Percentiles rank a stretch among this genome's conserved stretches.
These are phyloP conservation scores for Guyanaporus albipodus DNA, from an alignment of 768 basidiomycete genomes.

Conservation along the genomic window DNA sequence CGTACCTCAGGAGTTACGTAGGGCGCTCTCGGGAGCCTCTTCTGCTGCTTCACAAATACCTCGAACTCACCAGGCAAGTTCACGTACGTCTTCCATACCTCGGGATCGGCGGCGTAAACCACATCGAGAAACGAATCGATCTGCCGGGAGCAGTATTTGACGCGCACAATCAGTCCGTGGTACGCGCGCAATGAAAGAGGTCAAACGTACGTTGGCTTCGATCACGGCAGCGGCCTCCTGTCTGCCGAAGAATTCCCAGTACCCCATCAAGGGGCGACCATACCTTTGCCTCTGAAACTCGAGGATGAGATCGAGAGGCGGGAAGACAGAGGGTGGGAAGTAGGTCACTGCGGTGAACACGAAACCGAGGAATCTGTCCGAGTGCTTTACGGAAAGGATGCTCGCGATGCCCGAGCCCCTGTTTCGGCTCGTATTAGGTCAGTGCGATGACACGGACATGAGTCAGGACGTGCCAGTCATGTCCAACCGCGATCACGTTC, in stretches of 20 bases:
- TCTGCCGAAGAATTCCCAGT: constrained; percentile 37
- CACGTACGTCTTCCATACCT: constrained; percentile 34
- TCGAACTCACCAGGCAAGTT: constrained; percentile 35
- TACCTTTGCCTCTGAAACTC: constrained; percentile 23
- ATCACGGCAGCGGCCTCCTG: constrained; percentile 32
- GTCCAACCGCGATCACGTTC: constrained; percentile 35
- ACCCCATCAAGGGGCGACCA: constrained; percentile 40
- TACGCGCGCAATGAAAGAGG: no score
- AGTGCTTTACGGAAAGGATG: constrained; percentile 36
- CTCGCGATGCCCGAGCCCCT: constrained; percentile 37
- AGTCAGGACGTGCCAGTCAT: constrained; percentile 35
- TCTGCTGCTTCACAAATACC: constrained; percentile 24
- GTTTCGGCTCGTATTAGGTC: neutral
- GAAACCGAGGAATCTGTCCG: constrained; percentile 40
- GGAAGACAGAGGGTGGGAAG: constrained; percentile 22
- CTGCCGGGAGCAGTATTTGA: constrained; percentile 25
- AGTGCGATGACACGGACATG: neutral
- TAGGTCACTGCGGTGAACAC: constrained; percentile 37
- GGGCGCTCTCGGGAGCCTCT: constrained; percentile 19
- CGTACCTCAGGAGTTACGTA: constrained; percentile 35
- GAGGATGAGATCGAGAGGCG: constrained; percentile 26
- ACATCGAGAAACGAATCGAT: constrained; percentile 39
- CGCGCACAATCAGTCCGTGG: no score
- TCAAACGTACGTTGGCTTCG: constrained; percentile 32
- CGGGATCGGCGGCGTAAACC: constrained; percentile 32